Evolutionary conservation across 352 stramenopile genomes (phyloP), one percentile per base, ranked within the genome.

Genomic region (Peronospora destructor): DNA sequence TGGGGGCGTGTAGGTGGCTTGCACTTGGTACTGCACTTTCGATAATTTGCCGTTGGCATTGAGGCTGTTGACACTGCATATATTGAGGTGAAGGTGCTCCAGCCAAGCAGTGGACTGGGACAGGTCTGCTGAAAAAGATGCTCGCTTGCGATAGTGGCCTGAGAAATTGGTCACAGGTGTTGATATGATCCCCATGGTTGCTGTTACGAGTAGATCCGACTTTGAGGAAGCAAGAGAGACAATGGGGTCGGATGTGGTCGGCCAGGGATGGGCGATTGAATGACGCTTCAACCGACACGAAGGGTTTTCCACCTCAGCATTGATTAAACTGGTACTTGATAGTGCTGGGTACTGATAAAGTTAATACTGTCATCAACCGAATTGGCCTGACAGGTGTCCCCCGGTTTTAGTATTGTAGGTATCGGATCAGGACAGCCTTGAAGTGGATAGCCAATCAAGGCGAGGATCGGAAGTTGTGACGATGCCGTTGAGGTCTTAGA

Each of bases 41-140:
- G n/a, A 26, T 33, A 28, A 44, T 13, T 23, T 49, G 41, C 19
- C 21, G 16, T 5, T 33, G 35, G 14, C 10, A 6, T 10, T 36
- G 25, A 58, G 37, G 13, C 38, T 58, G 10, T 10, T 36, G 25
- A 58, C 43, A n/a, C 38, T 58, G 33, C 37, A 33, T 34, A 73
- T 14, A 14, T 38, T 35, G 1, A 73, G 49, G 14, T 58, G 34
- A n/a, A 69, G 55, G 29, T 69, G 44, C 12, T 71, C 58, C 1
- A 71, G 43, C 63, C 63, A 71, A 41, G 63, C 63, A 9, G 57
- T 66, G 21, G 63, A 40, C 0, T 68, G 49, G 0, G 63, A 59
- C 14, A 71, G 63, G 37, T 67, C 59, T 28, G 63, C 49, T 10
- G 59, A 67, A 3, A 21, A 21, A 21, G 45, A 45, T 21, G 59